Base-by-base conservation (phyloP, 306 rosid genomes). In the Datisca glomerata region DNA sequence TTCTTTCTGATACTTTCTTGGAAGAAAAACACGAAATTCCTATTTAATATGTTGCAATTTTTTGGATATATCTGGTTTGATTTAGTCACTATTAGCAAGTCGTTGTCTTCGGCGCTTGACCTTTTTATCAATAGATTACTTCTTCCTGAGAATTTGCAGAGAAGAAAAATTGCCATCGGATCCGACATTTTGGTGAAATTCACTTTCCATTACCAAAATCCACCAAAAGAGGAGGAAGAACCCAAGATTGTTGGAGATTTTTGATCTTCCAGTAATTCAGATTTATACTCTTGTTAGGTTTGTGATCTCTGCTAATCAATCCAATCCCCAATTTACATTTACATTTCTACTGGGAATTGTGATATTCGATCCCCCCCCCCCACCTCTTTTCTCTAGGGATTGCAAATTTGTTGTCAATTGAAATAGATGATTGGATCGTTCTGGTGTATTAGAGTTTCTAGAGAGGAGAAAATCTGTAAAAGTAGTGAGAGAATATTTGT, bases 191-290 rank as follows among this genome's bases (percentile, higher is more conserved):
- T 6, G 14, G 59, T 42, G 41, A 32, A 39, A 39, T 16, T 51
- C 57, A 43, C 50, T 46, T 49, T 21, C 11, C 24, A 41, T 54
- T 31, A 41, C 39, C 49, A 41, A 20, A 49, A 54, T 43, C 49
- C 50, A 41, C 40, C 31, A 36, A 53, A 52, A 13, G 39, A 54
- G 42, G 49, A 53, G 49, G 59, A 42, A 54, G 50, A 54, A 42
- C 41, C 28, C 38, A 37, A 51, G 35, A 38, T 51, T 24, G 27
- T 16, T 51, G 57, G 27, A 18, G n/a, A 24, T 25, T 51, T 39
- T 12, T 33, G 45, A 51, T 51, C 36, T 2, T 38, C 33, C 14
- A n/a, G n/a, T n/a, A n/a, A n/a, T n/a, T n/a, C n/a, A n/a, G n/a
- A n/a, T n/a, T n/a, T n/a, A n/a, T n/a, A n/a, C n/a, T n/a, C n/a